Conservation (phyloP, 1,139 yeast species). For the Nadsonia commutata region DNA sequence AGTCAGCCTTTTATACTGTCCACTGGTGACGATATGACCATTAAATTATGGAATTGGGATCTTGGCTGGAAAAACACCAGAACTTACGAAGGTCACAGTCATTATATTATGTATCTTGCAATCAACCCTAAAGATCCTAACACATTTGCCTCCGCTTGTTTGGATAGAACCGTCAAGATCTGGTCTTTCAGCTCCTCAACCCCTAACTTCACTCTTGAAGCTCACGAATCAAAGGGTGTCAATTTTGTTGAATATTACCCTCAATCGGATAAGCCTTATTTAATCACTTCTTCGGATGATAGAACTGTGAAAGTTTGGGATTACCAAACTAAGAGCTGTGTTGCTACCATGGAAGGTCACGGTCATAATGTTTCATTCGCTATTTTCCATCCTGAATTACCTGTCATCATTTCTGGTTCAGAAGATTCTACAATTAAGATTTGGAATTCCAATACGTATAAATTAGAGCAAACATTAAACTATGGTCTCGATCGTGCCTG, state of each 20-base stretch:
- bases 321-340: constrained; percentile 91
- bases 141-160: constrained; percentile 92
- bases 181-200: constrained; percentile 48
- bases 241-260: constrained; percentile 96
- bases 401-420: constrained; percentile 74
- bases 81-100: constrained; percentile 89
- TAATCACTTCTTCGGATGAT: constrained; percentile 89
- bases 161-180: constrained; percentile 90
- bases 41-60: constrained; percentile 97
- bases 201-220: constrained; percentile 82
- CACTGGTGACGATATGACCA: constrained; percentile 81
- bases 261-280: constrained; percentile 89
- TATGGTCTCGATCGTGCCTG: constrained; percentile 92
- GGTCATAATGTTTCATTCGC: constrained; percentile 92
- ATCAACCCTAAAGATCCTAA: constrained; percentile 96
- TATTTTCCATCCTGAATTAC: constrained; percentile 90
- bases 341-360: constrained; percentile 90
- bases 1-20: constrained; percentile 79
- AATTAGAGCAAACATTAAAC: constrained; percentile 78
- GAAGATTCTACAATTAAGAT: constrained; percentile 83
- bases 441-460: constrained; percentile 85
- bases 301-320: constrained; percentile 88
- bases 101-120: constrained; percentile 86
- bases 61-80: constrained; percentile 81
- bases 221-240: constrained; percentile 88